Conservation (phyloP, 768 basidiomycete genomes). For the Ephemerocybe angulata region DNA sequence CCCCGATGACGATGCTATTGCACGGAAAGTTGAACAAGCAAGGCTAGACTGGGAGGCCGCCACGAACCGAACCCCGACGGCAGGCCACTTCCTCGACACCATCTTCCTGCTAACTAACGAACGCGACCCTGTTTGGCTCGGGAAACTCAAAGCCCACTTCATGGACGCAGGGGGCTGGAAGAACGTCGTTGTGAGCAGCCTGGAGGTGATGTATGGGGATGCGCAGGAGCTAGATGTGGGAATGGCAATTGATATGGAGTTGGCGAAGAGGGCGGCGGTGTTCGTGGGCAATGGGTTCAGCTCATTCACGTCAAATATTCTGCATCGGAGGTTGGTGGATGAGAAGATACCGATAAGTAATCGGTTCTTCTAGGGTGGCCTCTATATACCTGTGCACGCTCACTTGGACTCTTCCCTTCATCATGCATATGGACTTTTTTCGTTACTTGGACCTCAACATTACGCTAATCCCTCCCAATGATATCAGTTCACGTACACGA, state of each 20-base stretch:
- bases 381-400: too few relatives aligned
- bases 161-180: conserved; percentile 38
- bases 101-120: conserved; percentile 54
- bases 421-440: too few relatives aligned
- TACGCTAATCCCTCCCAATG: too few relatives aligned
- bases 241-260: conserved; percentile 54
- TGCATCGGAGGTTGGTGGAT: conserved; percentile 45
- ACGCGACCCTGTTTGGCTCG: conserved; percentile 37
- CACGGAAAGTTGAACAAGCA: conserved; percentile 37
- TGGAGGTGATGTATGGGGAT: conserved; percentile 35
- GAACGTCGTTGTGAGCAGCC: conserved; percentile 38
- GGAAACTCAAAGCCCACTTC: conserved; percentile 36
- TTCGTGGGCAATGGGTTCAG: conserved; percentile 58
- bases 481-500: too few relatives aligned
- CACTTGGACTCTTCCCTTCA: too few relatives aligned
- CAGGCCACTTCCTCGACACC: conserved; percentile 32
- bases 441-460: too few relatives aligned
- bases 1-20: conserved; percentile 39
- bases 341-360: conserved; percentile 40
- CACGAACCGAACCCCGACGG: conserved; percentile 10
- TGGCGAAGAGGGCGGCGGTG: conserved; percentile 45
- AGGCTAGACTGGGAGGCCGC: conserved; percentile 32
- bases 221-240: conserved; percentile 44
- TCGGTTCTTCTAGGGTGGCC: conserved; percentile 30
- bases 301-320: conserved; percentile 48